Evolutionary conservation across 352 stramenopile species (phyloP), one percentile per base, ranked within the genome.

Genomic region (Phytophthora macrochlamydospora): DNA sequence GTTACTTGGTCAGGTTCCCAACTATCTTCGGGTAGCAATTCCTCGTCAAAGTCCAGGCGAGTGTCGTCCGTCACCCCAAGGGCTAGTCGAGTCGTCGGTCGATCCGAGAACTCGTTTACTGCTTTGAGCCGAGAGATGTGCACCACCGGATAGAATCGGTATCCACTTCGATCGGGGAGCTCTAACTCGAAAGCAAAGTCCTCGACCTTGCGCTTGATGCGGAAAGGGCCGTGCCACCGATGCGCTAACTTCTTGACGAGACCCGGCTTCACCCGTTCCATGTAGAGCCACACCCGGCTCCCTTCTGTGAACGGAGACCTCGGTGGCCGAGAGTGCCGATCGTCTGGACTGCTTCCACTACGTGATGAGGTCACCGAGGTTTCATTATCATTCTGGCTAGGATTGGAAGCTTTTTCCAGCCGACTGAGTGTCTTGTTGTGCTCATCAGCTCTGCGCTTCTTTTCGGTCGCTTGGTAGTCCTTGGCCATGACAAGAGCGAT

Each of bases 221-320:
- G 48, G 48, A 54, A 54, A 6, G 48, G 48, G 30, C 48, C 48
- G 24, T 54, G 48, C 48, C 48, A 54, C 6, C 30, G 48, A n/a
- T 54, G 48, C 2, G 48, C 48, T 12, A 54, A 30, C 18, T 54
- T 54, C 18, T 54, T 38, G 50, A 33, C 18, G 4, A 49, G 29
- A 13, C 56, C 56, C 2, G 56, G 56, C 28, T 55, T 55, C 2
- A 62, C 56, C 1, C 56, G 44, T 12, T 51, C 55, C 55, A 61
- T 53, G 31, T 61, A 61, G 4, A 61, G 43, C 55, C 55, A 61
- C 3, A 62, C 56, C 2, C 56, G 6, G 24, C 29, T 49, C 3
- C 33, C 56, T 2, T 12, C 9, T 29, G 48, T n/a, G 46, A 55
- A 51, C 4, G 50, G 30, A 32, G 45, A 40, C 14, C 29, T 44